Base-by-base conservation (phyloP, 2,329 filamentous ascomycete species). In the Madurella mycetomatis region DNA sequence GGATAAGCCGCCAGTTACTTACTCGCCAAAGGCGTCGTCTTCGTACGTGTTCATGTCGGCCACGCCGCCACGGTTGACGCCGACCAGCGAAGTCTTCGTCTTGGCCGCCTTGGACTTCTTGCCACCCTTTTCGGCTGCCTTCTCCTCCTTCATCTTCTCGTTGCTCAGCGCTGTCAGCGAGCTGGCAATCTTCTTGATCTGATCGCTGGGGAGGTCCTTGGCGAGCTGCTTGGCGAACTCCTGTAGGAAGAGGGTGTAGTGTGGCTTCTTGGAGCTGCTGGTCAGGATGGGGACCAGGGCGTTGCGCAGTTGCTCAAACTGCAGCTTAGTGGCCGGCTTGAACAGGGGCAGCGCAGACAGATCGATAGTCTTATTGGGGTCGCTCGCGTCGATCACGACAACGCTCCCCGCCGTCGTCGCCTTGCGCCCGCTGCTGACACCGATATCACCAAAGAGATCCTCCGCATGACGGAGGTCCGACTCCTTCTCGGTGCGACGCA, bases 111-210 rank as follows among this genome's bases (percentile, higher is more conserved):
- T 97, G 64, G 80, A 85, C 84, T 97, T 99, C 88, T 97, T 99
- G 66, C 87, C 89, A 51, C 89, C 86, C 80, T 96, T 96, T 62
- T 96, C 90, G 3, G 89, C 84, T 4, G 87, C 85, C 81, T 97
- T 96, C 81, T 99, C 94, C 72, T 96, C 92, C 78, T 91, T 95
- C 87, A 97, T 87, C 81, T 95, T 96, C 82, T 97, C 94, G 70
- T 99, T 99, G 69, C 90, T 83, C 53, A 96, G 80, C 5, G 91
- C 87, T n/a, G 92, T 96, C 66, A 99, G 74, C 5, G 83, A 81
- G 71, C 88, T 95, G 12, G 90, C 84, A 62, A 96, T 83, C 80
- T 97, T 97, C 83, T 97, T 96, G 74, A 97, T 92, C 76, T 97
- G 91, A 54, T 94, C 87, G 69, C 90, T 95, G 13, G 88, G 85